phyloP scores from a whole-genome alignment of 208 protist genomes.

The Leishmania braziliensis region DNA sequence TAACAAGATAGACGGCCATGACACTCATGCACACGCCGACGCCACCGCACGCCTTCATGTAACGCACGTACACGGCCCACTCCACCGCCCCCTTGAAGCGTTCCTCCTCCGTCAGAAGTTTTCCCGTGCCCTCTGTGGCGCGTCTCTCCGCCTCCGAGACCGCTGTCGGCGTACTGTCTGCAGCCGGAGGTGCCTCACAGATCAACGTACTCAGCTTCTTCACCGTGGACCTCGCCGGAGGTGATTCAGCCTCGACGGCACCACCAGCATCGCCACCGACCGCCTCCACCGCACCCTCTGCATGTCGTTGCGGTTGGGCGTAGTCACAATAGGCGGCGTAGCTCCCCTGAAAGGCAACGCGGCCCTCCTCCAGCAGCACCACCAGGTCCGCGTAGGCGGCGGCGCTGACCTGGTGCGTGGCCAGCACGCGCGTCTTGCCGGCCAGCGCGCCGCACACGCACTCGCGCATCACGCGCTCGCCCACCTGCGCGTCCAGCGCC shows the following conservation, averaged over 20 bases:
- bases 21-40: slow-evolving; percentile 26
- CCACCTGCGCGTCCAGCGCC: slow-evolving; percentile 91
- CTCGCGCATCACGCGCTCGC: slow-evolving; percentile 54
- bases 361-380: slow-evolving; percentile 53
- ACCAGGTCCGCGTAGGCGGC: slow-evolving; percentile 82
- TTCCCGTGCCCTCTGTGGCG: neutral
- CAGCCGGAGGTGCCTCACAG: neutral
- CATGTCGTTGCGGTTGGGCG: slow-evolving; percentile 1
- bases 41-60: slow-evolving; percentile 31
- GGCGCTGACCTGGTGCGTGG: slow-evolving; percentile 94
- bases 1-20: slow-evolving; percentile 37
- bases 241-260: neutral
- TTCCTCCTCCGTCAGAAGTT: slow-evolving; percentile 15
- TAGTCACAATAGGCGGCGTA: slow-evolving; percentile 1
- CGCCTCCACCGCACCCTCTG: too few relatives aligned
- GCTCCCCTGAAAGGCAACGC: slow-evolving; percentile 46
- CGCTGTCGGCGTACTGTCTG: neutral
- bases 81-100: slow-evolving; percentile 40
- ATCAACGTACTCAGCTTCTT: neutral
- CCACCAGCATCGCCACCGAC: too few relatives aligned
- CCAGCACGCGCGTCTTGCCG: slow-evolving; percentile 87
- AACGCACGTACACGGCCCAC: slow-evolving; percentile 39
- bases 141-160: neutral
- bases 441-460: slow-evolving; percentile 61
- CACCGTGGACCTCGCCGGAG: too few relatives aligned